Evolutionary conservation across 192 early-diverging fungal genomes (phyloP).

Genomic region (Coemansia sp.): DNA sequence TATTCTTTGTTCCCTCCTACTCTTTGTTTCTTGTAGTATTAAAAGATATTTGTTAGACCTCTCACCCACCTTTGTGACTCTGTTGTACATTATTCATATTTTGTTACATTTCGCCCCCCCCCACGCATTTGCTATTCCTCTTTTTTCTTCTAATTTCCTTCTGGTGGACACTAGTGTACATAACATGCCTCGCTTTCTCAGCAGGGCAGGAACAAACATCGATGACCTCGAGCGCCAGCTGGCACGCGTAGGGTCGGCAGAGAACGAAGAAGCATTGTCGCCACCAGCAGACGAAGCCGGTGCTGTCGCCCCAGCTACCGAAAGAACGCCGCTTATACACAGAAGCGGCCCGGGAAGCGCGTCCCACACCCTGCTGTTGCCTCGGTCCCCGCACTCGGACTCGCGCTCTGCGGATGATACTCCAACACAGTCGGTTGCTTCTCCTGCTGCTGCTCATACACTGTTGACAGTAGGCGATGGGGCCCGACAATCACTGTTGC

Average conservation of each 20-base stretch:
- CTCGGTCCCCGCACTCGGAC: background rate
- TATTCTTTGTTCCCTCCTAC: background rate
- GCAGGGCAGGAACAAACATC: slow-evolving; percentile 53
- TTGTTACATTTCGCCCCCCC: background rate
- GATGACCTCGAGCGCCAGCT: slow-evolving; percentile 55
- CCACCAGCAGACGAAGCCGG: slow-evolving; percentile 19
- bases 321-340: slow-evolving; percentile 19
- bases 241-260: slow-evolving; percentile 45
- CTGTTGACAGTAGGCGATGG: background rate
- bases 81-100: background rate
- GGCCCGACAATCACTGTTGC: background rate
- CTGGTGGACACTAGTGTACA: background rate
- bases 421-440: background rate
- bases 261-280: slow-evolving; percentile 28
- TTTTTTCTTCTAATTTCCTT: too few relatives aligned
- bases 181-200: slow-evolving; percentile 50
- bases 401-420: background rate
- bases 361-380: background rate
- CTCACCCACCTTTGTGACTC: slow-evolving; percentile 1
- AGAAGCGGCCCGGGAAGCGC: background rate
- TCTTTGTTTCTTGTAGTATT: slow-evolving; percentile 4
- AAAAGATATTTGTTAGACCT: background rate
- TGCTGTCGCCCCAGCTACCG: slow-evolving; percentile 5
- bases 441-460: background rate
- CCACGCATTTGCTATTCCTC: too few relatives aligned